Evolutionary conservation across 257 asterid genomes (phyloP).

Genomic region (Hygrophila difformis): DNA sequence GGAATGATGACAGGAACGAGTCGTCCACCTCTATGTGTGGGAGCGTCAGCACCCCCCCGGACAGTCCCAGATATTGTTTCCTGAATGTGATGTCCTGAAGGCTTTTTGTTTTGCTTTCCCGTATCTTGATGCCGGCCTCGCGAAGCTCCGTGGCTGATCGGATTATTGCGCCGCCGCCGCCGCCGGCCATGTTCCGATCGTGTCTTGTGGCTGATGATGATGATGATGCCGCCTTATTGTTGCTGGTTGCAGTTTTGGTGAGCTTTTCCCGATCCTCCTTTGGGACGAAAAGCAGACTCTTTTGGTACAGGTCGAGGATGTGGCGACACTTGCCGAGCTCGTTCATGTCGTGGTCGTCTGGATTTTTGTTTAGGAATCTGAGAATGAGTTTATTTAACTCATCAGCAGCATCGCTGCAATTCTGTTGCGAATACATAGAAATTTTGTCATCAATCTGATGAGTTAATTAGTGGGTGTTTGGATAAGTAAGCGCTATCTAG

Average conservation of each 20-base stretch:
- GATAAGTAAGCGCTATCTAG: no score
- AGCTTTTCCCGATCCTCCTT: no score
- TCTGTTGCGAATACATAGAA: no score
- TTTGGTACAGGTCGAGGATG: constrained; percentile 19
- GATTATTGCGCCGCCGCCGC: constrained; percentile 8
- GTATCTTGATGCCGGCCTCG: constrained; percentile 28
- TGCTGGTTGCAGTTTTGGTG: no score
- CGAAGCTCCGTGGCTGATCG: constrained; percentile 31
- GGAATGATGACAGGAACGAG: constrained; percentile 13
- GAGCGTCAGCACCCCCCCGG: constrained; percentile 21
- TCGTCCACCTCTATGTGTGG: constrained; percentile 25
- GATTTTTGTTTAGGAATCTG: no score
- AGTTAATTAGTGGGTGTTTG: no score
- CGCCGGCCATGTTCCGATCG: not conserved
- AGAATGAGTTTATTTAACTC: no score
- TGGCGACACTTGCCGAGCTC: constrained; percentile 14
- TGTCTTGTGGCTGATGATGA: no score
- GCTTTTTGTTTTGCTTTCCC: constrained; percentile 16
- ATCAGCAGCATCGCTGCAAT: no score
- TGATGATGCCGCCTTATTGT: no score
- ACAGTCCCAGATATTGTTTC: constrained; percentile 15
- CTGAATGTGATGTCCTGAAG: constrained; percentile 22
- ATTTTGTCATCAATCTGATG: no score
- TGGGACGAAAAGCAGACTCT: constrained; percentile 7
- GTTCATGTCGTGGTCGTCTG: not conserved